These are phyloP conservation scores for Irpex rosettiformis DNA, from an alignment of 1,284 basidiomycete species.

Conservation along the genomic window DNA sequence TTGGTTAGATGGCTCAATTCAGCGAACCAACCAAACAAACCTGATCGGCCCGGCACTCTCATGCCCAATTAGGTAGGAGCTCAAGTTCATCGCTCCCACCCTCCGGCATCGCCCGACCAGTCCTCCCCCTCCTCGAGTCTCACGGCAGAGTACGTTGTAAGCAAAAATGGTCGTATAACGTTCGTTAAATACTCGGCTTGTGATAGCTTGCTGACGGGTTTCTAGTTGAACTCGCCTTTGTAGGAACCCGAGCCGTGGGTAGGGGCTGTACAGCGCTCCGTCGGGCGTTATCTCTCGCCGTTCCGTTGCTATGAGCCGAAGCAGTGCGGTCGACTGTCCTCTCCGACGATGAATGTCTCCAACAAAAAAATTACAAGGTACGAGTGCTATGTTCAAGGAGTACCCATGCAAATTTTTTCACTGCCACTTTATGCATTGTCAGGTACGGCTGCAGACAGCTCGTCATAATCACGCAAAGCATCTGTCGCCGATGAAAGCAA, in stretches of 20 bases:
- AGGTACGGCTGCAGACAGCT: neutral
- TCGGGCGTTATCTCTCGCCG: conserved; percentile 10
- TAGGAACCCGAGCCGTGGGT: neutral
- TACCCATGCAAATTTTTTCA: neutral
- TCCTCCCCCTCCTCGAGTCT: neutral
- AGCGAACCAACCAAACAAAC: conserved; percentile 1
- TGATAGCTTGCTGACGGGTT: neutral
- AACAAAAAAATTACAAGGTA: neutral
- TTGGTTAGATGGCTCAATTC: conserved; percentile 4
- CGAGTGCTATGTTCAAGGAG: neutral
- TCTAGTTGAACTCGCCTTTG: neutral
- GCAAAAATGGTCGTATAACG: no score
- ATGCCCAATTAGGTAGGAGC: neutral
- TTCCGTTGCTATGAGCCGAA: conserved; percentile 10
- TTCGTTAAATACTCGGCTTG: neutral
- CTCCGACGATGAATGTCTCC: conserved; percentile 3
- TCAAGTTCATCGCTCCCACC: neutral
- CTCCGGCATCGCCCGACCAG: neutral
- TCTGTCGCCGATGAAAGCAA: no score
- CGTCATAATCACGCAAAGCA: neutral
- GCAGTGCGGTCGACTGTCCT: neutral
- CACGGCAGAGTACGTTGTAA: neutral
- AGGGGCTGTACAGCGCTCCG: conserved; percentile 5
- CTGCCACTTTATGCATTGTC: neutral
- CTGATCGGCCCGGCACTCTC: neutral